A percentile compares a stretch with the other conserved stretches of the same genome.
Conservation (phyloP, 1,139 yeast species). For the Hyphopichia khmerensis region DNA sequence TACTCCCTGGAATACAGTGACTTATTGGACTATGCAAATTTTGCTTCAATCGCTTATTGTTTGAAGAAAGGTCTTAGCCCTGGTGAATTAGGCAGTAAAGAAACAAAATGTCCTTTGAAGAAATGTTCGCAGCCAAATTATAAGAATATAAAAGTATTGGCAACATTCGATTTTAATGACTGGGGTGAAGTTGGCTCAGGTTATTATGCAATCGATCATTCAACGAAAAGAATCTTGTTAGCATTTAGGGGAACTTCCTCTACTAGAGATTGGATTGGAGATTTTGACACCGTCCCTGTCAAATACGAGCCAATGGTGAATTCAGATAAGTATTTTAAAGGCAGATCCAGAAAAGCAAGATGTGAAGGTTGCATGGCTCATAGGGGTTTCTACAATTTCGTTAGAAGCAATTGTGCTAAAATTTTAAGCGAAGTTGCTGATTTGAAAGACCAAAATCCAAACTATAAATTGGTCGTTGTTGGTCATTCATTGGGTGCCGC, state of each 20-base stretch:
- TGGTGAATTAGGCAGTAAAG: slow-evolving; percentile 22
- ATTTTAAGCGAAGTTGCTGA: slow-evolving; percentile 32
- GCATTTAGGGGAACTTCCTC: slow-evolving; percentile 61
- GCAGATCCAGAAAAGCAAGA: background rate
- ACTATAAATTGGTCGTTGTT: slow-evolving; percentile 49
- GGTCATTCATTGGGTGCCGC: slow-evolving; percentile 83
- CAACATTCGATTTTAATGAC: slow-evolving; percentile 38
- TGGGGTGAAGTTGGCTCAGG: slow-evolving; percentile 54
- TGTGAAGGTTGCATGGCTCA: slow-evolving; percentile 59
- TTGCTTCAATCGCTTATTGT: slow-evolving; percentile 41
- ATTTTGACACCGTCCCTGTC: slow-evolving; percentile 45
- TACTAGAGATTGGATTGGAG: slow-evolving; percentile 55
- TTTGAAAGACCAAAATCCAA: slow-evolving; percentile 34
- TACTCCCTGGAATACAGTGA: slow-evolving; percentile 23
- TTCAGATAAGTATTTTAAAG: slow-evolving; percentile 6
- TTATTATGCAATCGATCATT: slow-evolving; percentile 42
- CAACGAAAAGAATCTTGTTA: slow-evolving; percentile 33
- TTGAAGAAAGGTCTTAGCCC: slow-evolving; percentile 26
- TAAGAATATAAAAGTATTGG: slow-evolving; percentile 28
- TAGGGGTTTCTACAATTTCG: slow-evolving; percentile 52
- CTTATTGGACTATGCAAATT: slow-evolving; percentile 32
- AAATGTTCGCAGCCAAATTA: slow-evolving; percentile 20
- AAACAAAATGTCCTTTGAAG: slow-evolving; percentile 19
- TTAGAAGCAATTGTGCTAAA: slow-evolving; percentile 36
- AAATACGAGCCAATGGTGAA: slow-evolving; percentile 33